Conservation (phyloP, 139 green algal species). For the Closterium sp. region DNA sequence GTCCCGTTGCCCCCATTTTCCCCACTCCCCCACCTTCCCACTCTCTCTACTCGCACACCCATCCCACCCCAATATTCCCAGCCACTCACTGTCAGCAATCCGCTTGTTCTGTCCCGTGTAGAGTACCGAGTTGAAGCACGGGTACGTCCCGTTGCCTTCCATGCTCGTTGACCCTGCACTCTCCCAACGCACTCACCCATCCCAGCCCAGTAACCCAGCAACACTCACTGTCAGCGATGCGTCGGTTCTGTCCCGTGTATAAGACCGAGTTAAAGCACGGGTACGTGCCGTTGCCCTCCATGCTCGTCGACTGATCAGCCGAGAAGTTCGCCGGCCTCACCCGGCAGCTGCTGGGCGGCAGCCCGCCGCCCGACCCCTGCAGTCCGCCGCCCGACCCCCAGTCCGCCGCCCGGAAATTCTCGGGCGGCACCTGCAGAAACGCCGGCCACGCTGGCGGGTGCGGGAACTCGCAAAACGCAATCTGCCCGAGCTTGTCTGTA, state of each 20-base stretch:
- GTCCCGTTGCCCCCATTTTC: too few relatives aligned
- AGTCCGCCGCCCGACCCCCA: background rate
- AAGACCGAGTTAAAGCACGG: constrained; percentile 6
- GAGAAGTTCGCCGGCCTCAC: background rate
- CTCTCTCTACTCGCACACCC: too few relatives aligned
- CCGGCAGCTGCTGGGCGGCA: background rate
- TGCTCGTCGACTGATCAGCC: background rate
- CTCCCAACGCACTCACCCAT: too few relatives aligned
- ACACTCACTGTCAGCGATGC: constrained; percentile 17
- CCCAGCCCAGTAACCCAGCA: too few relatives aligned
- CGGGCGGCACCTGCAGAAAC: constrained; percentile 27
- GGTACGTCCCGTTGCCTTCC: too few relatives aligned
- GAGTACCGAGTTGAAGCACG: too few relatives aligned
- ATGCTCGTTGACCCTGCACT: background rate
- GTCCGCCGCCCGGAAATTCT: constrained; percentile 1
- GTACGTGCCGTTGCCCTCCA: background rate
- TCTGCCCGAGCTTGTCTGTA: constrained; percentile 21
- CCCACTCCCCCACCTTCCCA: too few relatives aligned
- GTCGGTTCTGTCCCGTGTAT: constrained; percentile 29
- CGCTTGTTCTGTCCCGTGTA: constrained; percentile 20
- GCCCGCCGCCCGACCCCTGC: background rate
- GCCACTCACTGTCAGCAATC: constrained; percentile 13
- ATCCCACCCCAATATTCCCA: too few relatives aligned
- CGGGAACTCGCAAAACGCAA: constrained; percentile 14
- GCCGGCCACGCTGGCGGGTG: constrained; percentile 31